phyloP scores from a whole-genome alignment of 768 basidiomycete species.

The Tricholoma terreum region DNA sequence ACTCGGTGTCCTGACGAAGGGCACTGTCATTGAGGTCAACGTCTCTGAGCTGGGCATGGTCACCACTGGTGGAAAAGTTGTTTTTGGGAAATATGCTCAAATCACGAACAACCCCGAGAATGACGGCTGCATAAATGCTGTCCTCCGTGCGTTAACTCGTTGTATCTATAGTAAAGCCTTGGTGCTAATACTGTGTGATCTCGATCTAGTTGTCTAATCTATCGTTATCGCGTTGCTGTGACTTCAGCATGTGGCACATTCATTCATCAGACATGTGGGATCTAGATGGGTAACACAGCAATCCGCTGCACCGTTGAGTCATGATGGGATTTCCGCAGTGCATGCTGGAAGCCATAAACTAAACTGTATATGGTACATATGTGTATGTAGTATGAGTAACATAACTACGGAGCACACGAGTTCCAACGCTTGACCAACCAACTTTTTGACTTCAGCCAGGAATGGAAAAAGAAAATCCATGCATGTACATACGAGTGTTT shows the following conservation, averaged over 20 bases:
- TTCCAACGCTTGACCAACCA: no score
- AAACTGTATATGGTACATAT: no score
- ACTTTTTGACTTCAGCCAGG: no score
- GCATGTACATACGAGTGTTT: no score
- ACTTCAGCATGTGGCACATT: neutral
- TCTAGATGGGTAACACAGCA: no score
- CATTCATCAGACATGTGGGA: neutral
- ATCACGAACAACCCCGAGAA: slow-evolving; percentile 95
- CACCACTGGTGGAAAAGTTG: slow-evolving; percentile 93
- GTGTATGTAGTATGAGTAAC: no score
- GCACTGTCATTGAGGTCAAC: slow-evolving; percentile 97
- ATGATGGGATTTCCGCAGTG: no score
- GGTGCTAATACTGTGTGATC: neutral
- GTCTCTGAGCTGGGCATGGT: slow-evolving; percentile 98
- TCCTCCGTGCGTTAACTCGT: slow-evolving; percentile 65
- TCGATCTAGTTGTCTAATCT: slow-evolving; percentile 26
- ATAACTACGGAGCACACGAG: no score
- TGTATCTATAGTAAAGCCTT: neutral
- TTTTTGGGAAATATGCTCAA: slow-evolving; percentile 92
- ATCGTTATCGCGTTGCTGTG: neutral
- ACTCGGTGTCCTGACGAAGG: slow-evolving; percentile 96
- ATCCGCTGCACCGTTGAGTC: no score
- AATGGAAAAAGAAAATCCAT: no score
- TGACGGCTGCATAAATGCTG: slow-evolving; percentile 94
- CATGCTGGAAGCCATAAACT: no score